These are phyloP conservation scores for Fusarium austroafricanum DNA, from an alignment of 2,329 filamentous ascomycete species.

Conservation along the genomic window DNA sequence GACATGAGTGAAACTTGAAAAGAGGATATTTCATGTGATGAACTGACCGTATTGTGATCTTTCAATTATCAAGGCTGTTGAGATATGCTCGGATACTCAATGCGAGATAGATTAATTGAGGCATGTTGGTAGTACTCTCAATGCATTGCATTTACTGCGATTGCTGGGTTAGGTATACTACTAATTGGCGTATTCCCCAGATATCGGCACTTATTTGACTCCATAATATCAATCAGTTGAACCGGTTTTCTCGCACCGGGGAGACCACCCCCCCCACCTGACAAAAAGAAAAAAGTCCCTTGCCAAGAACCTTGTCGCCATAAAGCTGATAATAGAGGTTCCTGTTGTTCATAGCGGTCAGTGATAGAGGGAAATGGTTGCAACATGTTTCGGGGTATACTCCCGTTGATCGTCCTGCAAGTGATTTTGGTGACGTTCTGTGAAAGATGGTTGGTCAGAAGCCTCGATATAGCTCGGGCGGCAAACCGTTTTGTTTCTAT, in stretches of 20 bases:
- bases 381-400: slow-evolving; percentile 14
- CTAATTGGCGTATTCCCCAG: slow-evolving; percentile 9
- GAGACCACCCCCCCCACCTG: slow-evolving; percentile 1
- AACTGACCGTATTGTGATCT: neutral
- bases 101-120: neutral
- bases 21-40: neutral
- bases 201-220: slow-evolving; percentile 22
- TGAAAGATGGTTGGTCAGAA: slow-evolving; percentile 34
- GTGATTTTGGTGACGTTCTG: slow-evolving; percentile 2
- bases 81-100: neutral
- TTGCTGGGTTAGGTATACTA: slow-evolving; percentile 13
- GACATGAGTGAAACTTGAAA: neutral
- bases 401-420: slow-evolving; percentile 20
- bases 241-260: slow-evolving; percentile 11
- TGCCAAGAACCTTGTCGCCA: neutral
- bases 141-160: neutral
- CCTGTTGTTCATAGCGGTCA: slow-evolving; percentile 11
- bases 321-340: neutral
- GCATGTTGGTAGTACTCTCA: neutral
- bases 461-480: slow-evolving; percentile 15
- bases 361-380: neutral
- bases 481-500: slow-evolving; percentile 14
- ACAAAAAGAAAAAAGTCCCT: slow-evolving; percentile 33
- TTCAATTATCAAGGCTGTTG: neutral
- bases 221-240: slow-evolving; percentile 9